Conservation (phyloP, 2,329 filamentous ascomycete species). For the Stachybotrys echinatus region DNA sequence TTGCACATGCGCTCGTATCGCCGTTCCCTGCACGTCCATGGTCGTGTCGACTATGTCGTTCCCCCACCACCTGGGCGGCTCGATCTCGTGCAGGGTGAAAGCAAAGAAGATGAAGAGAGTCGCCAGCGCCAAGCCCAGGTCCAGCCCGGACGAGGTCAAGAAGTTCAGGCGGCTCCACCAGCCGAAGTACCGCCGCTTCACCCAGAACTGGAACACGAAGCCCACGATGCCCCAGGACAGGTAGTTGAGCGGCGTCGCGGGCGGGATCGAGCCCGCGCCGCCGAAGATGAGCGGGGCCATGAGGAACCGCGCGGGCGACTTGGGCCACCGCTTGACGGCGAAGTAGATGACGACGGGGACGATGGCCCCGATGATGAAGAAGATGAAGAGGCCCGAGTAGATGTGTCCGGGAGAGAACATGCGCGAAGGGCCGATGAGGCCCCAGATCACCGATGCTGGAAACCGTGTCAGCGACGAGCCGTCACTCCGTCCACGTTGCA, state of each 20-base stretch:
- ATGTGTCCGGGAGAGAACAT: conserved; percentile 60
- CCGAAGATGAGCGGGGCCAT: conserved; percentile 62
- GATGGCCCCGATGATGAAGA: conserved; percentile 53
- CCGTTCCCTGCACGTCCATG: conserved; percentile 55
- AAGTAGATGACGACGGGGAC: conserved; percentile 48
- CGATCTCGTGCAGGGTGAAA: conserved; percentile 57
- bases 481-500: not conserved
- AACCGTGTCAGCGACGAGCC: not conserved
- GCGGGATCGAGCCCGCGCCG: conserved; percentile 52
- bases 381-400: conserved; percentile 54
- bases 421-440: conserved; percentile 57
- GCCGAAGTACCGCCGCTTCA: conserved; percentile 56
- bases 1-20: conserved; percentile 48
- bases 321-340: conserved; percentile 43
- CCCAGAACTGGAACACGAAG: conserved; percentile 62
- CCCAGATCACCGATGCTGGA: conserved; percentile 61
- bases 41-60: conserved; percentile 54
- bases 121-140: conserved; percentile 61
- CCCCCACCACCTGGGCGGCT: conserved; percentile 66
- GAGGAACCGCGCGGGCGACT: conserved; percentile 43
- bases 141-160: conserved; percentile 63
- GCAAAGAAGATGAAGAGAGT: conserved; percentile 68
- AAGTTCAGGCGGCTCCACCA: conserved; percentile 77
- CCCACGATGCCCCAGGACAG: conserved; percentile 69
- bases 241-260: conserved; percentile 69